phyloP scores from a whole-genome alignment of 495 filamentous ascomycete genomes.

The Talaromyces borbonicus region DNA sequence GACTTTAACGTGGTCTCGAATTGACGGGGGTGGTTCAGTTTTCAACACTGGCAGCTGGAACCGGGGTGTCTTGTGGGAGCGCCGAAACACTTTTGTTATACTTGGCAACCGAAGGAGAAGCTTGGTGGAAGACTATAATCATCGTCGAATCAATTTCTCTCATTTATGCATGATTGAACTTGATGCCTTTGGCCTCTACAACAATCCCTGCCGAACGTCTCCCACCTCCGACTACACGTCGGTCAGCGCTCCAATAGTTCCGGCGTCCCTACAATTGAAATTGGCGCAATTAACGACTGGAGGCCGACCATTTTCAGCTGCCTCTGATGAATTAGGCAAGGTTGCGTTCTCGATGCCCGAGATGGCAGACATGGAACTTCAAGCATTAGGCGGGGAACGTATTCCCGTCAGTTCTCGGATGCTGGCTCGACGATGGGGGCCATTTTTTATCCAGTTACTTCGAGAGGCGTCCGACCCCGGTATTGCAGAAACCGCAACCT shows the following conservation, averaged over 20 bases:
- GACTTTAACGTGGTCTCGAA: conserved; percentile 83
- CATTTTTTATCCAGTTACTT: conserved; percentile 86
- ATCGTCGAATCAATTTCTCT: conserved; percentile 93
- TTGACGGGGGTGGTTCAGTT: conserved; percentile 88
- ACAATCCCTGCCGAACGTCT: conserved; percentile 71
- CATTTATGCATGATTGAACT: conserved; percentile 94
- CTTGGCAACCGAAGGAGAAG: conserved; percentile 86
- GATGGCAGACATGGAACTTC: conserved; percentile 93
- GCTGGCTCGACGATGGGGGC: conserved; percentile 80
- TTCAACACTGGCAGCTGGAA: conserved; percentile 98
- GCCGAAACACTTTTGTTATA: conserved; percentile 89
- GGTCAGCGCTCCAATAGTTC: conserved; percentile 58
- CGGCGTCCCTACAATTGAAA: conserved; percentile 45
- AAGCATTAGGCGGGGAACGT: conserved; percentile 80
- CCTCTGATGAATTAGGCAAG: conserved; percentile 78
- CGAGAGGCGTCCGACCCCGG: conserved; percentile 53
- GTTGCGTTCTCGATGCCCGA: conserved; percentile 69
- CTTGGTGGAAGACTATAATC: conserved; percentile 96
- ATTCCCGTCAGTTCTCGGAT: conserved; percentile 90
- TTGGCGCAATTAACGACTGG: conserved; percentile 56
- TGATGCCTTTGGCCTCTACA: conserved; percentile 93
- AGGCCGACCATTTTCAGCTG: conserved; percentile 55
- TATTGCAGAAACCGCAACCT: conserved; percentile 40
- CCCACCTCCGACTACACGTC: conserved; percentile 75
- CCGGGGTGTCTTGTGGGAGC: conserved; percentile 81